phyloP scores from a whole-genome alignment of 2,329 filamentous ascomycete genomes.

The Chaetomium strumarium region DNA sequence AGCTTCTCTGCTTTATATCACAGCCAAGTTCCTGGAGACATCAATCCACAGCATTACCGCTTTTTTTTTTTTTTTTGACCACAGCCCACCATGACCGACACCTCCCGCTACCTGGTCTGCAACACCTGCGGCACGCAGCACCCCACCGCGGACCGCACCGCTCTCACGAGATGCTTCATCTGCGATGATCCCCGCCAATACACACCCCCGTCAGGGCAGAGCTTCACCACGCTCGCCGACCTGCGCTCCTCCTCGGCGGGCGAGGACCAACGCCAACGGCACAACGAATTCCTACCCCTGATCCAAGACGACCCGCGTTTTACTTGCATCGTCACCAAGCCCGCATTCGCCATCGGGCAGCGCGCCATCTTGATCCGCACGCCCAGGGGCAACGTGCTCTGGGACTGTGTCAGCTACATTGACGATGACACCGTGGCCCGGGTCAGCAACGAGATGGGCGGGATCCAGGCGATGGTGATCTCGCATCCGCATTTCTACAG shows the following conservation, averaged over 20 bases:
- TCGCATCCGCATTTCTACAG: slow-evolving; percentile 80
- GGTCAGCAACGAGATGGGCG: slow-evolving; percentile 56
- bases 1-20: too few relatives aligned
- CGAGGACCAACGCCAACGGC: slow-evolving; percentile 37
- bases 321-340: slow-evolving; percentile 43
- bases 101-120: slow-evolving; percentile 48
- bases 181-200: slow-evolving; percentile 71
- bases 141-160: slow-evolving; percentile 42
- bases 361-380: slow-evolving; percentile 64
- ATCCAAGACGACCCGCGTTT: slow-evolving; percentile 29
- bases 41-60: too few relatives aligned
- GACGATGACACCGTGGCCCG: slow-evolving; percentile 55
- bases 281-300: slow-evolving; percentile 49
- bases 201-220: slow-evolving; percentile 57
- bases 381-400: slow-evolving; percentile 63
- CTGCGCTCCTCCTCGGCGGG: slow-evolving; percentile 32
- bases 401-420: slow-evolving; percentile 70
- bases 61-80: too few relatives aligned
- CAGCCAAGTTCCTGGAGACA: too few relatives aligned
- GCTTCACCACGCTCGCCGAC: slow-evolving; percentile 55
- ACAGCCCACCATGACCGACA: background rate
- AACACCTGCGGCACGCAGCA: slow-evolving; percentile 66
- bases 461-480: slow-evolving; percentile 66
- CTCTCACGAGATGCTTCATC: slow-evolving; percentile 56
- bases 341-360: slow-evolving; percentile 68